phyloP scores from a whole-genome alignment of 768 basidiomycete genomes.

The Mycena amicta region DNA sequence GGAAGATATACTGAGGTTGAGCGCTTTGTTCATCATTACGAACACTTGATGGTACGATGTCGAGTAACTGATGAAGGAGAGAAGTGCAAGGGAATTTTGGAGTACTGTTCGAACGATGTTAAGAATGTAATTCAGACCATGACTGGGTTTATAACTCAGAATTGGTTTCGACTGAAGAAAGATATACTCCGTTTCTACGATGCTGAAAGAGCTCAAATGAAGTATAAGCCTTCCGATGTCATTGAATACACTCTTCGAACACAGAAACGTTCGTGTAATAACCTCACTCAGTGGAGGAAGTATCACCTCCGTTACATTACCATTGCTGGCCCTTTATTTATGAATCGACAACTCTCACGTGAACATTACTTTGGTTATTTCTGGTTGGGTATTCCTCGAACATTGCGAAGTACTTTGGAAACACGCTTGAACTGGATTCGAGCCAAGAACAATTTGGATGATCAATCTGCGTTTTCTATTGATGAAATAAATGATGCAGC shows the following conservation, averaged over 20 bases:
- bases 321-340: not conserved
- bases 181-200: slow-evolving; percentile 7
- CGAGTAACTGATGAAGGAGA: slow-evolving; percentile 8
- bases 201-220: not conserved
- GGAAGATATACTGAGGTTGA: slow-evolving; percentile 21
- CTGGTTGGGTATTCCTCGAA: slow-evolving; percentile 6
- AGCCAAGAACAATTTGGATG: not conserved
- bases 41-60: slow-evolving; percentile 11
- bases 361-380: slow-evolving; percentile 3
- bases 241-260: not conserved
- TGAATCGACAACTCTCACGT: not conserved
- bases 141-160: not conserved
- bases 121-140: slow-evolving; percentile 17
- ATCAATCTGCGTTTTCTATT: not conserved
- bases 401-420: not conserved
- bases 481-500: slow-evolving; percentile 3
- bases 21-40: slow-evolving; percentile 18
- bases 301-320: slow-evolving; percentile 10
- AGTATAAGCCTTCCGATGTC: slow-evolving; percentile 2
- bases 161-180: slow-evolving; percentile 6
- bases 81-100: slow-evolving; percentile 2
- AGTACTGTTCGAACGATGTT: slow-evolving; percentile 21
- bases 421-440: not conserved
- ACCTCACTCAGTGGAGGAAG: slow-evolving; percentile 6
- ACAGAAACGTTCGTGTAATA: not conserved